Evolutionary conservation across 495 filamentous ascomycete species (phyloP).

Genomic region (Podospora appendiculata): DNA sequence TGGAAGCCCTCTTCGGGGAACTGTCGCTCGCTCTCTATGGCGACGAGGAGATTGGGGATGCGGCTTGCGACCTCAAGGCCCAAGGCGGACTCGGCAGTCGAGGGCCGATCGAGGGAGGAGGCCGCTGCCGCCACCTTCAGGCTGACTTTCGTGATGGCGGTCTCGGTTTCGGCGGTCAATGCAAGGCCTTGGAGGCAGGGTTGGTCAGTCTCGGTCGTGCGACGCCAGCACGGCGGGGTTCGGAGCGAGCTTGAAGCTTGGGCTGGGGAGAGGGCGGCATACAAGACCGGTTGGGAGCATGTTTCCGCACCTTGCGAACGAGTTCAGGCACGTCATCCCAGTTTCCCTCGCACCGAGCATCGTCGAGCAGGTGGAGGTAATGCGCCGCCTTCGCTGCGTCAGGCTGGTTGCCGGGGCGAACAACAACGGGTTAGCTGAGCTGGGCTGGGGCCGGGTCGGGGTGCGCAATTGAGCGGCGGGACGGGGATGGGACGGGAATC

Average conservation of each 20-base stretch:
- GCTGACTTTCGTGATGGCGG: constrained; percentile 48
- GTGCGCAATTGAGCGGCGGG: not conserved
- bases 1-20: constrained; percentile 66
- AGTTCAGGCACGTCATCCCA: constrained; percentile 90
- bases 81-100: constrained; percentile 23
- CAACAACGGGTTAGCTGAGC: not conserved
- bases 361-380: constrained; percentile 74
- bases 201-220: not conserved
- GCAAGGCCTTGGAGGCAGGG: constrained; percentile 51
- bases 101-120: constrained; percentile 19
- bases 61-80: constrained; percentile 39
- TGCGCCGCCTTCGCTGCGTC: constrained; percentile 61
- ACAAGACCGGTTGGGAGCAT: constrained; percentile 84
- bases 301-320: constrained; percentile 84
- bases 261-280: constrained; percentile 22
- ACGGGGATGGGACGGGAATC: not conserved
- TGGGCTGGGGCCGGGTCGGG: too few relatives aligned
- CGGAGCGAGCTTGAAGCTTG: not conserved
- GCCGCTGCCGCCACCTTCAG: constrained; percentile 30
- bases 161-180: constrained; percentile 66
- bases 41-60: constrained; percentile 57
- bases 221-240: not conserved
- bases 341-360: constrained; percentile 75
- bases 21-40: constrained; percentile 53
- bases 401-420: constrained; percentile 17